Base-by-base conservation (phyloP, 768 basidiomycete genomes). In the Sporobolomyces phaffii region DNA sequence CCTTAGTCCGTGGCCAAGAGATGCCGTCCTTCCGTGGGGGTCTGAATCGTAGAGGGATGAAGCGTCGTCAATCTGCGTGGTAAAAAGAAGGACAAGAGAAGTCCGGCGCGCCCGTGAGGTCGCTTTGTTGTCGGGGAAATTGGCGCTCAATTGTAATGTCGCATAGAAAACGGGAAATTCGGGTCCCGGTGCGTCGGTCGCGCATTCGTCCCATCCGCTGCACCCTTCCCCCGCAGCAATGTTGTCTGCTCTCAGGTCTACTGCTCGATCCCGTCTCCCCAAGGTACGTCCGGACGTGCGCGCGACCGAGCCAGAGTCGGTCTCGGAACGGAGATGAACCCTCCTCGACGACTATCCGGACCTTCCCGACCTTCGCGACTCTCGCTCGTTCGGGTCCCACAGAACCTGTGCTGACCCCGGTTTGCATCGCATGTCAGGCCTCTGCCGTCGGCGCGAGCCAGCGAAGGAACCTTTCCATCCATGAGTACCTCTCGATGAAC, bases 401-500 rank as follows among this genome's bases (percentile, higher is more conserved):
- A 8, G 26, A 49, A 8, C 9, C 9, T 18, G 48, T 33, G 15
- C 50, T 18, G 31, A 43, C 50, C 2, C 8, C 6, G 6, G 7
- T 22, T 13, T 34, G 24, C 5, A 31, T 18, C 50, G 33, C 10
- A 26, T 5, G 56, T 28, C 28, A 59, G 54, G 36, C 62, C 34
- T n/a, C 60, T 15, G 38, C 58, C 17, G 56, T 34, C 22, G 69
- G 44, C 11, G 51, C 50, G 33, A 57, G 56, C 48, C 69, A 75
- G 58, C 64, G 68, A 44, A 64, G 74, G 48, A 73, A 75, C 66
- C 65, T 75, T 20, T 94, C 91, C 29, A 92, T 99, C 75, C 96
- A 99, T 80, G 96, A 99, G 81, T 90, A 96, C 81, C 93, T 98
- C 79, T 94, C 92, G 48, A 88, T 98, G 79, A 86, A 87, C 71